Evolutionary conservation across 1,139 yeast species (phyloP), one percentile per base, ranked within the genome.

Genomic region (Starmera stellimalicola): DNA sequence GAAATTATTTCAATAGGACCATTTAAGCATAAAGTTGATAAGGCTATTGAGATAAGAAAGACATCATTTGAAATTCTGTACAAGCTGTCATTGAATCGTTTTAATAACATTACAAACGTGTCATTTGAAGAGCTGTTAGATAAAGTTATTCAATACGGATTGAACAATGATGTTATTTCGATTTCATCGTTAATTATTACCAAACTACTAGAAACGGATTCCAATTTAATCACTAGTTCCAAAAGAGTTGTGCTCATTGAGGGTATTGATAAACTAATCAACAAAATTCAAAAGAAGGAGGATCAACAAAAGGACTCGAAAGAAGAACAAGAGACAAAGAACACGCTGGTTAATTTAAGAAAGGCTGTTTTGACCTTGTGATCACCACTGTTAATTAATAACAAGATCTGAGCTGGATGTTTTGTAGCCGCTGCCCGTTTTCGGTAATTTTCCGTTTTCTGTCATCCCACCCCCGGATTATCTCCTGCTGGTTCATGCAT

Each of bases 1-100:
- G 77, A 77, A 37, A 60, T 68, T 10, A 78, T 84, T 27, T 82
- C 79, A 31, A 82, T 85, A 77, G 95, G 95, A 0, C 94, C 94
- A 0, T 83, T 81, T 62, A 82, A 82, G 48, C 88, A 82, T 50
- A 76, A 77, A 39, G 71, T 82, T 30, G 95, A 84, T 50, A 81
- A 79, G 46, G 94, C 91, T 0, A 61, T 82, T 31, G 87, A 77
- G 41, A 70, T 77, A 37, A 65, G 95, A 36, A 82, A 81, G 51
- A 68, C 81, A 32, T 68, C 83, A 8, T 82, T 78, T 52, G 95
- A 84, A 50, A 61, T 79, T 22, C 60, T 83, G 31, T 77, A 77
- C 51, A 68, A 83, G 6, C 55, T 81, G 33, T 46, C 63, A 36
- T 33, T 47, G 33, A 47, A 43, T 32, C 50, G 45, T 25, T 33